phyloP scores from a whole-genome alignment of 208 protist species.

The Trypanosoma mega region DNA sequence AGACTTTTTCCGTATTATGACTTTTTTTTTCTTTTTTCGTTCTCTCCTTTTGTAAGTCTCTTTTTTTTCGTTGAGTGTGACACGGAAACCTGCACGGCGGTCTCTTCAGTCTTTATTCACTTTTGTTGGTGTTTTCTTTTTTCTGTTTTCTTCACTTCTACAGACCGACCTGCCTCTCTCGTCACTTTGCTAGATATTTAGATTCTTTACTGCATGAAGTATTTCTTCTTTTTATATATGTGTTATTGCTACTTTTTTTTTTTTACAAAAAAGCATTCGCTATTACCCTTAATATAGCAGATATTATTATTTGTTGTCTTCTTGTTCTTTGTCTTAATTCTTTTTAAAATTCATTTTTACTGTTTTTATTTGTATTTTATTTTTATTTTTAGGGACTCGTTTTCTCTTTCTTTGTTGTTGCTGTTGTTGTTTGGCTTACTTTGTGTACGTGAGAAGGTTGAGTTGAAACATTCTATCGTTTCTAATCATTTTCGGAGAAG shows the following conservation, averaged over 20 bases:
- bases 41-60: too few relatives aligned
- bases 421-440: background rate
- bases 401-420: slow-evolving; percentile 16
- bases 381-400: too few relatives aligned
- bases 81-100: background rate
- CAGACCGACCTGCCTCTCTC: too few relatives aligned
- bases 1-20: background rate
- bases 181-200: too few relatives aligned
- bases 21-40: background rate
- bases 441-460: slow-evolving; percentile 11
- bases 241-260: background rate
- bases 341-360: slow-evolving; percentile 11
- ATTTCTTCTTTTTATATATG: background rate
- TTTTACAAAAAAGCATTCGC: too few relatives aligned
- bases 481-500: background rate
- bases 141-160: background rate
- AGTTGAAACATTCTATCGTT: background rate
- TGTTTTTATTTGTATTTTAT: slow-evolving; percentile 17
- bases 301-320: slow-evolving; percentile 2
- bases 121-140: background rate
- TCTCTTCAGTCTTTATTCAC: too few relatives aligned
- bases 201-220: background rate
- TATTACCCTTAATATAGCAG: background rate
- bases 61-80: too few relatives aligned
- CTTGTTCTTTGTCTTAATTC: background rate